These are phyloP conservation scores for Castanea mollissima DNA, from an alignment of 306 rosid species.

Conservation along the genomic window DNA sequence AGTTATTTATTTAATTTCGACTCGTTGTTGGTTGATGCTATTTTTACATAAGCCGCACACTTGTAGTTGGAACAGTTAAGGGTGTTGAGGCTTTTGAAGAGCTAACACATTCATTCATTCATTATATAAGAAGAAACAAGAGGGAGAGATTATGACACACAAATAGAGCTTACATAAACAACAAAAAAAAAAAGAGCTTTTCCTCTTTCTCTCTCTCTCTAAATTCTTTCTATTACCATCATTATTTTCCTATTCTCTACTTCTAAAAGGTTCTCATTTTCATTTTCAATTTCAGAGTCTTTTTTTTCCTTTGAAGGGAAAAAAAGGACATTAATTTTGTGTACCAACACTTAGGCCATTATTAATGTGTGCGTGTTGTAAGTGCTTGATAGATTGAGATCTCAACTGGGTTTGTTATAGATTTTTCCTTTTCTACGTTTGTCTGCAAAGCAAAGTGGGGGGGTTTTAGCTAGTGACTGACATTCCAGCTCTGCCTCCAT, in stretches of 20 bases:
- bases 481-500: slow-evolving; percentile 47
- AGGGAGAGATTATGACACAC: slow-evolving; percentile 18
- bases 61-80: slow-evolving; percentile 29
- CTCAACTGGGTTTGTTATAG: slow-evolving; percentile 22
- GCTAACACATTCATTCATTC: slow-evolving; percentile 14
- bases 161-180: slow-evolving; percentile 9
- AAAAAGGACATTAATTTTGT: not conserved
- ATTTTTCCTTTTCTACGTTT: slow-evolving; percentile 12
- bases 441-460: slow-evolving; percentile 18
- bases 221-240: slow-evolving; percentile 14
- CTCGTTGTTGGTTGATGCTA: not conserved
- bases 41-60: slow-evolving; percentile 30
- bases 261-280: slow-evolving; percentile 28
- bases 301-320: not conserved
- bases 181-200: slow-evolving; percentile 22
- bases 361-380: slow-evolving; percentile 7
- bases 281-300: slow-evolving; percentile 4
- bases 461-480: slow-evolving; percentile 32
- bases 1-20: not conserved
- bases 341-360: not conserved
- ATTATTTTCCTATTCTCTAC: slow-evolving; percentile 30
- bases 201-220: slow-evolving; percentile 6
- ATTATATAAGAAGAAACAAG: slow-evolving; percentile 34
- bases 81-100: slow-evolving; percentile 15
- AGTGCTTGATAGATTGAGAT: slow-evolving; percentile 28